A percentile compares a stretch with the other conserved stretches of the same genome.
Conservation (phyloP, 805 yeast species). For the Suhomyces sp. region DNA sequence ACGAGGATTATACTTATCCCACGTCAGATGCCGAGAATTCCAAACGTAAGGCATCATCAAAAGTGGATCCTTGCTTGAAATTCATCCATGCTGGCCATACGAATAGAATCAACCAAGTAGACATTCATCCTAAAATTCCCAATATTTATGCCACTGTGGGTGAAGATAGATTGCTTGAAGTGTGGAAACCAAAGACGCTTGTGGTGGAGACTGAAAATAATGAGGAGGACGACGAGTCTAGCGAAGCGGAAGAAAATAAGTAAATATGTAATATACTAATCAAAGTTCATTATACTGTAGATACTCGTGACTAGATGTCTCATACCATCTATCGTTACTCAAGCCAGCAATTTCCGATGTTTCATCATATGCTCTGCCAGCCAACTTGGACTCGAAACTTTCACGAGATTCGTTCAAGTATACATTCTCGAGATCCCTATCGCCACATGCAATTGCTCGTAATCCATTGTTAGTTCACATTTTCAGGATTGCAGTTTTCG, state of each 20-base stretch:
- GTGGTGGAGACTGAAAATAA: slow-evolving; percentile 34
- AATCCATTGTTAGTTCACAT: slow-evolving; percentile 90
- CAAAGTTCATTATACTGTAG: neutral
- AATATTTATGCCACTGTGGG: slow-evolving; percentile 65
- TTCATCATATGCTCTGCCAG: too few species aligned
- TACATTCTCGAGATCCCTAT: slow-evolving; percentile 41
- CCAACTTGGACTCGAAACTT: slow-evolving; percentile 63
- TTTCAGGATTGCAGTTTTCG: slow-evolving; percentile 66
- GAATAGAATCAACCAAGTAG: slow-evolving; percentile 60
- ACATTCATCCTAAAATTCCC: slow-evolving; percentile 60
- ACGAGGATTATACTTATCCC: slow-evolving; percentile 48
- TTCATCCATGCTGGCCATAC: slow-evolving; percentile 91
- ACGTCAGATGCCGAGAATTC: slow-evolving; percentile 35
- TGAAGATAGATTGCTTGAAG: slow-evolving; percentile 71
- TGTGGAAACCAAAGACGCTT: slow-evolving; percentile 67
- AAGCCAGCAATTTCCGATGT: too few species aligned
- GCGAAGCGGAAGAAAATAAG: slow-evolving; percentile 5
- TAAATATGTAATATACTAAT: neutral
- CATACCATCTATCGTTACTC: too few species aligned
- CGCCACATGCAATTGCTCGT: slow-evolving; percentile 93
- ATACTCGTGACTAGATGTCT: too few species aligned
- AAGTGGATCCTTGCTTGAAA: slow-evolving; percentile 65
- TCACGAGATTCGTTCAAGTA: slow-evolving; percentile 42
- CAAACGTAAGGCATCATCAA: slow-evolving; percentile 52
- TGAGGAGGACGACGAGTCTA: slow-evolving; percentile 24